Base-by-base conservation (phyloP, 768 basidiomycete genomes). In the Filobasidium floriforme region DNA sequence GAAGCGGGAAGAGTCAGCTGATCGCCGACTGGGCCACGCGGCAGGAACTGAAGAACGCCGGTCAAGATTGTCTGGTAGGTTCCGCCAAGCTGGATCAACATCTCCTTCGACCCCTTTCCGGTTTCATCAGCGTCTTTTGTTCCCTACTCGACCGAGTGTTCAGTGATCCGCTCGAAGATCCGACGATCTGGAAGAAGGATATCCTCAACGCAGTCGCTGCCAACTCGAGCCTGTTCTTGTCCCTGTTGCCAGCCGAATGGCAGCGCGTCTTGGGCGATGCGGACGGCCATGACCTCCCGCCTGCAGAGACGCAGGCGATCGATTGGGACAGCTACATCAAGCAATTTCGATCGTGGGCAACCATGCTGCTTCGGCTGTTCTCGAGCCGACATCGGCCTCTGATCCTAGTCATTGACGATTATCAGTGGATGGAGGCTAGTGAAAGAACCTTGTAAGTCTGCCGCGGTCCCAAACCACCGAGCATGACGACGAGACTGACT, bases 71-170 rank as follows among this genome's bases (percentile, higher is more conserved):
- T 32, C 60, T 68, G 22, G 63, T 68, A 28, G 62, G 57, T 1
- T 55, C 55, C 43, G 59, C 67, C 7, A 68, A 68, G 63, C 63
- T 83, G 14, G 83, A 90, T 76, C 83, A 81, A 55, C 81, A 88
- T 46, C 79, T 89, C 24, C 79, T 93, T 29, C 85, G 93, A 77
- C 73, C 84, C 2, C 80, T 94, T 41, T 72, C 68, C 11, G 75
- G 72, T 0, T 74, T 74, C 59, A 61, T 72, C 9, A 71, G 75
- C 61, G 68, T 76, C 9, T 73, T 78, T 41, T 57, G 71, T 11
- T 62, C 66, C 15, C 63, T 78, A 7, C 66, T 76, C 37, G 73
- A 74, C 29, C 60, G 71, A 14, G 62, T 73, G 7, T 71, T 76
- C 62, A 70, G 74, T 19, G 75, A 76, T 64, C 73, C 77, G 15